Conservation (phyloP, 345 rosid species). For the Erysimum cheiranthoides region DNA sequence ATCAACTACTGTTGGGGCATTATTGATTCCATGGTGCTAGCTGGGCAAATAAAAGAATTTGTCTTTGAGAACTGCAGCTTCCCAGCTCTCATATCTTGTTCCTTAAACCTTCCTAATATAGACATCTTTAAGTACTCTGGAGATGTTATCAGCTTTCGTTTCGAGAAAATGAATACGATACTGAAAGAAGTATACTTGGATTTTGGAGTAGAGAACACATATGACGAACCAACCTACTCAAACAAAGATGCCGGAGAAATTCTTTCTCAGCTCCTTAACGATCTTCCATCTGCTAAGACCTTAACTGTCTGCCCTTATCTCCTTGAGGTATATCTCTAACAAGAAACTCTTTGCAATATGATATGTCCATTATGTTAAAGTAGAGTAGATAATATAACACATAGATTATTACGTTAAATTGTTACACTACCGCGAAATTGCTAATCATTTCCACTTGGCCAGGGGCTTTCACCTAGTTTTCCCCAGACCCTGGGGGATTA, state of each 20-base stretch:
- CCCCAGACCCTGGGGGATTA: too few relatives aligned
- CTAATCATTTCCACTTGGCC: too few relatives aligned
- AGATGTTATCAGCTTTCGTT: not conserved
- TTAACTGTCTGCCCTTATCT: not conserved
- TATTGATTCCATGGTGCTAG: not conserved
- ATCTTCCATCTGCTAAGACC: not conserved
- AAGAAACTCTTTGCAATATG: not conserved
- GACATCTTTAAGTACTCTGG: slow-evolving; percentile 13
- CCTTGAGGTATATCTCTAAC: slow-evolving; percentile 23
- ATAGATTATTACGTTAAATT: not conserved
- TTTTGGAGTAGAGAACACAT: not conserved
- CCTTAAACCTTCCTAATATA: not conserved
- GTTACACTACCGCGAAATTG: too few relatives aligned
- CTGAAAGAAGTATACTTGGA: slow-evolving; percentile 15
- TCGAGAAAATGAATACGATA: not conserved
- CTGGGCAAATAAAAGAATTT: not conserved
- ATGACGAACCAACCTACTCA: not conserved
- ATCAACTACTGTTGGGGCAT: not conserved
- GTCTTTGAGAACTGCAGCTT: not conserved
- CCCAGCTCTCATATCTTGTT: not conserved
- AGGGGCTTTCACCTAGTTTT: too few relatives aligned
- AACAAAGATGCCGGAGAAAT: not conserved
- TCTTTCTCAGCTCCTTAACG: not conserved
- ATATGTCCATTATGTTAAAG: too few relatives aligned
- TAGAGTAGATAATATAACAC: not conserved